Evolutionary conservation across 345 rosid genomes (phyloP).

Genomic region (Lepidium didymum): DNA sequence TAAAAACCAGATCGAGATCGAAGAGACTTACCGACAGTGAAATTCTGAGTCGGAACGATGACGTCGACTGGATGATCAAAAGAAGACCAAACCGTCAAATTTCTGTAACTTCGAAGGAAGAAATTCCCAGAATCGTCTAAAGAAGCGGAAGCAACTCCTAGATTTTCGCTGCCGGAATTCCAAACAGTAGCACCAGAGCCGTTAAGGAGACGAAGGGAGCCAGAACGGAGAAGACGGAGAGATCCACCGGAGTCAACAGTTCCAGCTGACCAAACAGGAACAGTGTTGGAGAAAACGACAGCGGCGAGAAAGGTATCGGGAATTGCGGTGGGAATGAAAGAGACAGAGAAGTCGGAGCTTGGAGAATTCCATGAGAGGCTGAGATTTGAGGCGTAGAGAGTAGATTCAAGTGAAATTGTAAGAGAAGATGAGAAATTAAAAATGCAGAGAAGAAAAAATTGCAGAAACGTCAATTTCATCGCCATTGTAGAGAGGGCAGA

Average conservation of each 20-base stretch:
- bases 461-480: no score
- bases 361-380: slow-evolving; percentile 44
- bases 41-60: slow-evolving; percentile 50
- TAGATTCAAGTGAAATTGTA: slow-evolving; percentile 33
- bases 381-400: slow-evolving; percentile 37
- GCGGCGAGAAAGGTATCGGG: slow-evolving; percentile 34
- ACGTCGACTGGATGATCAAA: slow-evolving; percentile 51
- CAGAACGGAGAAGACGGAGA: slow-evolving; percentile 37
- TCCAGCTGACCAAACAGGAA: slow-evolving; percentile 53
- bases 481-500: no score
- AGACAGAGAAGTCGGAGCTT: slow-evolving; percentile 32
- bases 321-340: slow-evolving; percentile 32
- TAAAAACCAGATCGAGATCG: slow-evolving; percentile 36
- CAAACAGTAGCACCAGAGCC: slow-evolving; percentile 54
- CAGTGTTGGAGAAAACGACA: slow-evolving; percentile 34
- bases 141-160: slow-evolving; percentile 42
- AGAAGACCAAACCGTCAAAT: slow-evolving; percentile 49
- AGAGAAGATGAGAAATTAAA: not conserved
- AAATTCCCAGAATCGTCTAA: slow-evolving; percentile 57
- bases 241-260: slow-evolving; percentile 46
- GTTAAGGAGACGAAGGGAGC: slow-evolving; percentile 47
- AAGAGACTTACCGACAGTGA: slow-evolving; percentile 31
- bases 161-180: slow-evolving; percentile 44
- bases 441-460: no score
- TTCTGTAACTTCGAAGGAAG: slow-evolving; percentile 26